Conservation (phyloP, 495 filamentous ascomycete genomes). For the Lophiostoma macrostomum region DNA sequence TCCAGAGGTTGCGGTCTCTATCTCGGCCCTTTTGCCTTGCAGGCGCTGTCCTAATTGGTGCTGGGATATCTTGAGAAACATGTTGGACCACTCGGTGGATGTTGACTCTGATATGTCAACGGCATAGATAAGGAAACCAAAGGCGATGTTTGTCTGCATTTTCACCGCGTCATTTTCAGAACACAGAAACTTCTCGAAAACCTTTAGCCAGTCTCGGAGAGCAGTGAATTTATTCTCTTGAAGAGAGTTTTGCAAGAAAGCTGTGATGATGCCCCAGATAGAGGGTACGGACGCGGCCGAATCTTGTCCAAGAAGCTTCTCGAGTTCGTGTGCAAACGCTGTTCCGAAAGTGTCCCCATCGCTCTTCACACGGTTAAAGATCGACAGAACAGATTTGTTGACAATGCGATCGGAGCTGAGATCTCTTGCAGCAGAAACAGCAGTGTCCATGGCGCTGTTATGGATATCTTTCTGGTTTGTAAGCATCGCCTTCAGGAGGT, state of each 20-base stretch:
- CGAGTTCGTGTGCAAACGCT: slow-evolving; percentile 62
- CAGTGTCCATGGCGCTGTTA: slow-evolving; percentile 67
- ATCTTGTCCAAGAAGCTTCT: slow-evolving; percentile 63
- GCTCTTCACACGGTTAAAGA: slow-evolving; percentile 42
- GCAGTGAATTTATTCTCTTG: slow-evolving; percentile 67
- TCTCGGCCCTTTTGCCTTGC: slow-evolving; percentile 55
- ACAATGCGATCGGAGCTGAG: slow-evolving; percentile 64
- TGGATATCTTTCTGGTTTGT: slow-evolving; percentile 74
- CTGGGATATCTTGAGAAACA: slow-evolving; percentile 66
- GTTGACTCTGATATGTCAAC: slow-evolving; percentile 61
- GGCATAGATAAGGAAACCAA: slow-evolving; percentile 77
- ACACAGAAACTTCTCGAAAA: slow-evolving; percentile 84
- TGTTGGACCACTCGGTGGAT: slow-evolving; percentile 55
- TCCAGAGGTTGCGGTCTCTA: slow-evolving; percentile 61
- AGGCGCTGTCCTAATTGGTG: slow-evolving; percentile 67
- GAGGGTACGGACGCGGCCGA: slow-evolving; percentile 73
- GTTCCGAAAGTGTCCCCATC: slow-evolving; percentile 60
- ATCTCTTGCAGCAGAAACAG: slow-evolving; percentile 60
- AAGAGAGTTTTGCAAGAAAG: slow-evolving; percentile 65
- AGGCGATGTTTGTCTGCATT: slow-evolving; percentile 73
- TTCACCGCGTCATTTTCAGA: slow-evolving; percentile 65
- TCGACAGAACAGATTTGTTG: slow-evolving; percentile 52
- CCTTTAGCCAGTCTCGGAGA: slow-evolving; percentile 67
- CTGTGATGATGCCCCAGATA: slow-evolving; percentile 79
- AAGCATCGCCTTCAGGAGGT: slow-evolving; percentile 77